Base-by-base conservation (phyloP, 148 eudicot genomes). In the Oxyria digyna region DNA sequence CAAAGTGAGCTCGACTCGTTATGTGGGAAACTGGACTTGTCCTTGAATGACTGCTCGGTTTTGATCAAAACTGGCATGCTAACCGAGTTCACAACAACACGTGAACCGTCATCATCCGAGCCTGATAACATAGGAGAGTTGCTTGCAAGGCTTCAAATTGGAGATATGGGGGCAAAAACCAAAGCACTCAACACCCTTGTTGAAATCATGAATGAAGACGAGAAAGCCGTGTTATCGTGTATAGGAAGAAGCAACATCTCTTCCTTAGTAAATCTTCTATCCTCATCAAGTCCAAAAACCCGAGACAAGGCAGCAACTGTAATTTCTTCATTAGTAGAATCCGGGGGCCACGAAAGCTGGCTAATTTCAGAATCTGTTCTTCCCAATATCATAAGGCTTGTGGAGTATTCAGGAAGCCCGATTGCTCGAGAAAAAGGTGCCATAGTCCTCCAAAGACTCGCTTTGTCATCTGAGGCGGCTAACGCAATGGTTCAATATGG, bases 91-190 rank as follows among this genome's bases (percentile, higher is more conserved):
- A 77, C 86, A 4, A 78, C 91, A 9, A 78, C 82, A 8, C 38
- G 54, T 64, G 79, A 82, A 15, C 38, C 38, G 38, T 35, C 38
- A 35, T 35, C 38, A 35, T 87, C 82, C 42, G 73, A 86, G 0
- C 90, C 86, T 64, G 73, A 67, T 41, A 74, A 71, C 43, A 67
- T 85, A n/a, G 76, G 78, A 72, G 97, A 94, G 77, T 71, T 94
- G 62, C 87, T 94, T 29, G 99, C 99, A 4, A 77, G 99, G 62
- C 96, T 94, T 71, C 97, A 91, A 69, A 94, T 94, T 4, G 99
- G 99, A 18, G 85, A 94, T 65, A 75, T 87, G 69, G 97, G 91
- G 72, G 83, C 97, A 4, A 94, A 94, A 54, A 86, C 84, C 42
- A 84, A 69, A 73, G 97, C 97, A 31, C 91, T 94, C 1, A 96